A percentile compares a stretch with the other conserved stretches of the same genome.
Evolutionary conservation across 1,139 yeast species (phyloP).

Genomic region (Zygoascus sp.): DNA sequence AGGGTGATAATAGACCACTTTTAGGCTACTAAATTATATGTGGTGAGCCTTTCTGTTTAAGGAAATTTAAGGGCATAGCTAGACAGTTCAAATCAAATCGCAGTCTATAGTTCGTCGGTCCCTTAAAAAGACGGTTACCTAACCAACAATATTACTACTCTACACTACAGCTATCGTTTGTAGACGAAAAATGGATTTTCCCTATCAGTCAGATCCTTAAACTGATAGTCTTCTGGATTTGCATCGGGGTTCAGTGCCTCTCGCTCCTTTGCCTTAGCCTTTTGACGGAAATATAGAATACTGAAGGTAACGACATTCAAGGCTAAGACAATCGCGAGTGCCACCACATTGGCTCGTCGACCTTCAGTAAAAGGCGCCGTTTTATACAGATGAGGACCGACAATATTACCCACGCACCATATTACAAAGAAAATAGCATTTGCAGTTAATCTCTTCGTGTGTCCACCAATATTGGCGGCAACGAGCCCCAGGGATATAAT

Average conservation of each 20-base stretch:
- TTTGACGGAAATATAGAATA: not conserved
- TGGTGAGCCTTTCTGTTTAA: too few species aligned
- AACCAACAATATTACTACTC: too few species aligned
- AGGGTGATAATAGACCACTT: too few species aligned
- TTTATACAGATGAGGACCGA: slow-evolving; percentile 65
- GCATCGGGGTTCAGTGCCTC: not conserved
- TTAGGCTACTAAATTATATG: too few species aligned
- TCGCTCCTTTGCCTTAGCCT: not conserved
- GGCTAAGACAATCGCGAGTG: not conserved
- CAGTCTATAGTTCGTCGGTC: too few species aligned
- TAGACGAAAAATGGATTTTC: not conserved
- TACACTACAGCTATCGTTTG: too few species aligned
- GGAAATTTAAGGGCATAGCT: too few species aligned
- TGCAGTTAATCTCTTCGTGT: slow-evolving; percentile 41
- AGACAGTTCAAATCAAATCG: too few species aligned
- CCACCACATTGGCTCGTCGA: slow-evolving; percentile 2
- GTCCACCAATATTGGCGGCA: slow-evolving; percentile 31
- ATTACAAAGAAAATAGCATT: slow-evolving; percentile 43
- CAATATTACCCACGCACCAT: slow-evolving; percentile 61
- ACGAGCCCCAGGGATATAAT: slow-evolving; percentile 42
- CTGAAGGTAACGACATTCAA: slow-evolving; percentile 16
- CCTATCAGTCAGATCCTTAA: not conserved
- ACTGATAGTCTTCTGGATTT: not conserved
- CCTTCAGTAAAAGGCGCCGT: slow-evolving; percentile 53
- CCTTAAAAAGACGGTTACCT: too few species aligned